Evolutionary conservation across 2,329 filamentous ascomycete genomes (phyloP).

Genomic region (Colletotrichum liaoningense): DNA sequence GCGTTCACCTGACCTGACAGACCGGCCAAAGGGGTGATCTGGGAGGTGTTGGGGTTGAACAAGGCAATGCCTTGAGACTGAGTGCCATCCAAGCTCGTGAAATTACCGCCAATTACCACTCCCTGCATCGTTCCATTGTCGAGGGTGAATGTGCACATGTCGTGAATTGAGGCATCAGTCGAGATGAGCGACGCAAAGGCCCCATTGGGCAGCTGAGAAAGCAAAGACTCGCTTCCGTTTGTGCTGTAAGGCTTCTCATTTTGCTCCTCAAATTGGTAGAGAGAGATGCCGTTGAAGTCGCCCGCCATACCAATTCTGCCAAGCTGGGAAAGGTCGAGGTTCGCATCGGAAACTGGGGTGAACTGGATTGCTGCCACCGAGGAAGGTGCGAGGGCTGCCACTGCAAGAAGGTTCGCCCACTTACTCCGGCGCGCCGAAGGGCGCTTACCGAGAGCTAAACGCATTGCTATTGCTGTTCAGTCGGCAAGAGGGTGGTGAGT

Average conservation of each 20-base stretch:
- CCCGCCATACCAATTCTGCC: conserved; percentile 88
- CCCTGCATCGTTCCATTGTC: conserved; percentile 75
- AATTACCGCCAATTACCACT: conserved; percentile 92
- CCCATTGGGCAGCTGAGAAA: conserved; percentile 87
- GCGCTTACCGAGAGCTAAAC: conserved; percentile 57
- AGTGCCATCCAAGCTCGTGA: conserved; percentile 85
- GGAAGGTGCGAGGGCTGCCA: conserved; percentile 54
- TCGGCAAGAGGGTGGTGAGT: not conserved
- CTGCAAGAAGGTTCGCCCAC: conserved; percentile 49
- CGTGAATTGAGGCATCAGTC: conserved; percentile 85
- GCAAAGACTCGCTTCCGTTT: conserved; percentile 85
- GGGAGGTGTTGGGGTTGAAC: conserved; percentile 78
- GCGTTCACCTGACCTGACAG: conserved; percentile 85
- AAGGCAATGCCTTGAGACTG: conserved; percentile 83
- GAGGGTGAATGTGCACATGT: conserved; percentile 85
- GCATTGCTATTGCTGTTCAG: conserved; percentile 53
- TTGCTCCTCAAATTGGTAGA: conserved; percentile 89
- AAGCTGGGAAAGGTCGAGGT: conserved; percentile 82
- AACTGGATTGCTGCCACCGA: conserved; percentile 67
- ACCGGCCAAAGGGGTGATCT: conserved; percentile 81
- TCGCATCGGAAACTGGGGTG: conserved; percentile 71
- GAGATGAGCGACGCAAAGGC: conserved; percentile 79
- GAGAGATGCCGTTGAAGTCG: conserved; percentile 90
- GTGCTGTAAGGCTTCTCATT: conserved; percentile 72
- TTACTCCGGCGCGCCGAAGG: conserved; percentile 52